A percentile compares a stretch with the other conserved stretches of the same genome.
Conservation (phyloP, 2,329 filamentous ascomycete genomes). For the Pseudopithomyces maydicus region DNA sequence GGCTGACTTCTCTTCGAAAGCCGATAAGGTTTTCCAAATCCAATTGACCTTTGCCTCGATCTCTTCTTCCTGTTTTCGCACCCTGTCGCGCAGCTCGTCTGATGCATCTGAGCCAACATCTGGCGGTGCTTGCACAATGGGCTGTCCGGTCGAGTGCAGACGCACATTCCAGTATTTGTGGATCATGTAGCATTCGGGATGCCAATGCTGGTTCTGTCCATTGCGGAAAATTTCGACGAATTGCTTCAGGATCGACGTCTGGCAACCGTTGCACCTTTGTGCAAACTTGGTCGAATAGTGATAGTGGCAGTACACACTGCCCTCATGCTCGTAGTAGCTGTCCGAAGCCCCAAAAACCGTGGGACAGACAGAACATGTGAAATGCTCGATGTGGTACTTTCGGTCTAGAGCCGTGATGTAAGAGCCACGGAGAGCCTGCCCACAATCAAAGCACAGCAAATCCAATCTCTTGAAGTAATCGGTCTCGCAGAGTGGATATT, state of each 20-base stretch:
- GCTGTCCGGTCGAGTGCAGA: constrained; percentile 57
- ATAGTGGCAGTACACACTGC: constrained; percentile 96
- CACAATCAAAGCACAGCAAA: constrained; percentile 88
- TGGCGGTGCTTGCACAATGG: constrained; percentile 41
- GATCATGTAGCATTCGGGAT: constrained; percentile 99
- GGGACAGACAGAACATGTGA: constrained; percentile 94
- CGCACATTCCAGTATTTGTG: constrained; percentile 99
- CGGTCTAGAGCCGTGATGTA: constrained; percentile 97
- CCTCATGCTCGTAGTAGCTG: constrained; percentile 98
- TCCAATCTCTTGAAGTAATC: constrained; percentile 96
- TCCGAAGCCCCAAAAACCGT: constrained; percentile 98
- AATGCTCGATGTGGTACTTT: constrained; percentile 97
- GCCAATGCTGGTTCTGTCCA: constrained; percentile 98
- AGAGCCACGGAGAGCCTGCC: constrained; percentile 88
- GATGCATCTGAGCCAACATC: constrained; percentile 60
- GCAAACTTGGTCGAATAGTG: constrained; percentile 98
- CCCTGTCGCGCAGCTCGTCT: constrained; percentile 71
- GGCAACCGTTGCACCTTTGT: constrained; percentile 93
- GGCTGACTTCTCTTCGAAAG: constrained; percentile 96
- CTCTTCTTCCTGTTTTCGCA: constrained; percentile 84
- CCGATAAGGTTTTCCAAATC: constrained; percentile 97
- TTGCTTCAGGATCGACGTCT: constrained; percentile 96
- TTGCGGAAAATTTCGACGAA: constrained; percentile 99
- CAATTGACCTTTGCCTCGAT: constrained; percentile 98
- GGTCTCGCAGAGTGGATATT: constrained; percentile 94